Evolutionary conservation across 2,329 filamentous ascomycete species (phyloP).

Genomic region (Ceratocystiopsis brevicomis): DNA sequence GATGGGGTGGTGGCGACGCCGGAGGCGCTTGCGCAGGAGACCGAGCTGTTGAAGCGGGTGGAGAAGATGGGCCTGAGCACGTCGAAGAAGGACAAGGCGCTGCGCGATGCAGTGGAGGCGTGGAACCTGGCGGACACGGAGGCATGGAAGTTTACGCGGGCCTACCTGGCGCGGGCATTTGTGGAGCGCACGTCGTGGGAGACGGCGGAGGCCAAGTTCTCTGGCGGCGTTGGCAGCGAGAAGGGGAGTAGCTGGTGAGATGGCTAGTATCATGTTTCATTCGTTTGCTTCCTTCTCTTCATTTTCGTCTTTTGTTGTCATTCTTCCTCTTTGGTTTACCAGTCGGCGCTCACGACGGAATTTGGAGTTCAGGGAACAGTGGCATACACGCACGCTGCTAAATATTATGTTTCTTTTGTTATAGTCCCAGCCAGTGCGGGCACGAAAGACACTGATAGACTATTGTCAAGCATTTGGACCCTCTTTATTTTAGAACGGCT

Average conservation of each 20-base stretch:
- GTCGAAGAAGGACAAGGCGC: conserved; percentile 22
- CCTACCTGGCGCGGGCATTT: conserved; percentile 42
- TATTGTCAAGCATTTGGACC: too few relatives aligned
- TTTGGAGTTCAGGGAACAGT: too few relatives aligned
- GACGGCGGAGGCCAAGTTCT: conserved; percentile 46
- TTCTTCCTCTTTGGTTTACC: too few relatives aligned
- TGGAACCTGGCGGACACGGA: conserved; percentile 59
- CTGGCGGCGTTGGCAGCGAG: conserved; percentile 38
- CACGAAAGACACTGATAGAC: background rate
- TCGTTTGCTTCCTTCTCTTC: too few relatives aligned
- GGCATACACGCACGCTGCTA: too few relatives aligned
- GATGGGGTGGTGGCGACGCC: conserved; percentile 31
- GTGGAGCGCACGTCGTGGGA: conserved; percentile 52
- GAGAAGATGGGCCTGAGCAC: conserved; percentile 26
- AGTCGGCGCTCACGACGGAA: too few relatives aligned
- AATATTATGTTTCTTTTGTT: background rate
- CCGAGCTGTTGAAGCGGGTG: conserved; percentile 27
- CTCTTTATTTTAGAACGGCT: too few relatives aligned
- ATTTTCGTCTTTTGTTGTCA: background rate
- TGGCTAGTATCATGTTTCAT: background rate
- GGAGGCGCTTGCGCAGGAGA: conserved; percentile 36
- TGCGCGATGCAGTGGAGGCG: conserved; percentile 39
- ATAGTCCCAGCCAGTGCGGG: background rate
- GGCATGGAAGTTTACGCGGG: conserved; percentile 55
- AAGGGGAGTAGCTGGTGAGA: conserved; percentile 15